Conservation (phyloP, 306 rosid genomes). For the Acacia confusa region DNA sequence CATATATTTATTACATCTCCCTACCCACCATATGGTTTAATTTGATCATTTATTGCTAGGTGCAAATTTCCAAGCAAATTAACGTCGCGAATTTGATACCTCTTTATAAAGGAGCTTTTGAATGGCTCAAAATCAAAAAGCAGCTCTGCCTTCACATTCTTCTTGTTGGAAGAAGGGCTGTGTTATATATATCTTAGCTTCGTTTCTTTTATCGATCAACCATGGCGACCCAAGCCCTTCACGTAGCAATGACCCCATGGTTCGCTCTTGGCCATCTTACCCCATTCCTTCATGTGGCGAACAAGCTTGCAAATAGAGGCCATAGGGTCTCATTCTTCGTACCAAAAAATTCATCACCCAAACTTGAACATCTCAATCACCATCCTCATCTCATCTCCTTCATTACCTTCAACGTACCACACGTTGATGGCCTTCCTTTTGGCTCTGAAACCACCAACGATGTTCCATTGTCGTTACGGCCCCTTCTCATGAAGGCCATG, state of each 20-base stretch:
- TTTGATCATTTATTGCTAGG: no score
- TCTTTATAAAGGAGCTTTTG: no score
- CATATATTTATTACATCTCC: no score
- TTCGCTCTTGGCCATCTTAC: constrained; percentile 73
- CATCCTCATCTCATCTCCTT: constrained; percentile 59
- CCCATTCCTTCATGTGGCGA: constrained; percentile 60
- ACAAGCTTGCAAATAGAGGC: constrained; percentile 68
- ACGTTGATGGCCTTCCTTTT: constrained; percentile 55
- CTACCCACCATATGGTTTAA: no score
- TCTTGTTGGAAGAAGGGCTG: no score
- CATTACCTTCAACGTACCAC: constrained; percentile 57
- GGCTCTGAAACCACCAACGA: constrained; percentile 69
- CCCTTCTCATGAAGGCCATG: constrained; percentile 59
- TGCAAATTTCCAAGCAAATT: no score
- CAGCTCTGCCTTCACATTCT: no score
- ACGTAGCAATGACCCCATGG: constrained; percentile 67
- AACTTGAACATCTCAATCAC: constrained; percentile 54
- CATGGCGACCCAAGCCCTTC: constrained; percentile 36
- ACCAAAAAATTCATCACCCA: constrained; percentile 45
- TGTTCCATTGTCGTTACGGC: constrained; percentile 36
- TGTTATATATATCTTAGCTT: background rate
- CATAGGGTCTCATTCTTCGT: constrained; percentile 61
- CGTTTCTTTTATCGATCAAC: background rate
- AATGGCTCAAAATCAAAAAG: no score
- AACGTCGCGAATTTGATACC: no score